Percentiles rank a stretch among this genome's conserved stretches.
These are phyloP conservation scores for Pythium monospermum DNA, from an alignment of 352 stramenopile species.

Conservation along the genomic window DNA sequence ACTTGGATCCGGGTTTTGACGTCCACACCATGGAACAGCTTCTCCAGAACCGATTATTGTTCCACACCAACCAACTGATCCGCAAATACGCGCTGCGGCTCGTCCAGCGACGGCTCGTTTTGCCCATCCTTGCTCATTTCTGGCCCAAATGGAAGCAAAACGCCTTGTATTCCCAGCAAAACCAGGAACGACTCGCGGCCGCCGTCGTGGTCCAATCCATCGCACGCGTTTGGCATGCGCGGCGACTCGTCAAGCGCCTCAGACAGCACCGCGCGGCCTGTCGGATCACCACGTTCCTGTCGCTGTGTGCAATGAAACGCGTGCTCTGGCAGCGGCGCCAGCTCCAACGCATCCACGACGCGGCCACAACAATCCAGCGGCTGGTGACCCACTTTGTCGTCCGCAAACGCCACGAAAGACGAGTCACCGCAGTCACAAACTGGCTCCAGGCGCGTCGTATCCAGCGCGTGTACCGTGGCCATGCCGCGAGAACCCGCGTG, in stretches of 20 bases:
- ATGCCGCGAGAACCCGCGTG: slow-evolving; percentile 22
- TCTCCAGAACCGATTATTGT: slow-evolving; percentile 29
- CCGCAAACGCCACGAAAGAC: not conserved
- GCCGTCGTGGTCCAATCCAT: slow-evolving; percentile 38
- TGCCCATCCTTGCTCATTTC: slow-evolving; percentile 22
- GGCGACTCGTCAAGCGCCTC: not conserved
- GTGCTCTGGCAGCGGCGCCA: slow-evolving; percentile 7
- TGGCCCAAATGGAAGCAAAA: slow-evolving; percentile 31
- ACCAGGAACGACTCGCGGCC: slow-evolving; percentile 27
- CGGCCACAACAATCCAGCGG: slow-evolving; percentile 31
- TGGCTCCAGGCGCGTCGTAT: slow-evolving; percentile 39
- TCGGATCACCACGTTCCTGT: slow-evolving; percentile 30
- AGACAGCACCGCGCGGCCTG: slow-evolving; percentile 26
- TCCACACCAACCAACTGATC: slow-evolving; percentile 29
- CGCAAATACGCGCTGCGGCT: slow-evolving; percentile 32
- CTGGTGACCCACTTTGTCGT: slow-evolving; percentile 26
- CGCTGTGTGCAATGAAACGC: slow-evolving; percentile 22
- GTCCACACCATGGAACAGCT: slow-evolving; percentile 49
- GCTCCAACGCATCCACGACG: slow-evolving; percentile 13
- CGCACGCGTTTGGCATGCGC: slow-evolving; percentile 21
- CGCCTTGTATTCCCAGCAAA: not conserved
- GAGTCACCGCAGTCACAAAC: slow-evolving; percentile 11
- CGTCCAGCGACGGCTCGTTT: slow-evolving; percentile 32
- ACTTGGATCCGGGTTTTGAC: too few relatives aligned
- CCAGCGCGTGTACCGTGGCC: slow-evolving; percentile 36